A percentile compares a stretch with the other conserved stretches of the same genome.
phyloP scores from a whole-genome alignment of 371 early-diverging fungal species.

The Mucor ambiguus region DNA sequence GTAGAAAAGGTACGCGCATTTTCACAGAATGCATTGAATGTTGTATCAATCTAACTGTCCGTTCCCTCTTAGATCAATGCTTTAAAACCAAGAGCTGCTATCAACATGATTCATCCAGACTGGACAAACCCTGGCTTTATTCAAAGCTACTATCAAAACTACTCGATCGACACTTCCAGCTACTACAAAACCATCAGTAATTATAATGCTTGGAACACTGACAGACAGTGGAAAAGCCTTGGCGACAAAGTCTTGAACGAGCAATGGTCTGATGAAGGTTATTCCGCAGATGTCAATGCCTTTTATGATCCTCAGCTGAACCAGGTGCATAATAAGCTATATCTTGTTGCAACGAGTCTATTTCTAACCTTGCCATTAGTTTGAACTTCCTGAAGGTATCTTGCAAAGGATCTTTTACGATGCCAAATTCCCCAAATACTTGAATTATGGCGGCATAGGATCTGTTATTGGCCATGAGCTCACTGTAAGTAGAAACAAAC shows the following conservation, averaged over 20 bases:
- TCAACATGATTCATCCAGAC: constrained; percentile 47
- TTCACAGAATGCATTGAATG: neutral
- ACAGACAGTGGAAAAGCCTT: neutral
- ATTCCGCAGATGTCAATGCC: constrained; percentile 60
- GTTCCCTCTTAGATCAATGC: constrained; percentile 21
- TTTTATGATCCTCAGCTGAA: constrained; percentile 49
- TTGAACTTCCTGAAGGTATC: constrained; percentile 61
- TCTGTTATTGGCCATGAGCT: constrained; percentile 61
- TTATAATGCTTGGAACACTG: neutral
- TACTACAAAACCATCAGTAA: constrained; percentile 46
- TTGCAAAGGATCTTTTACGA: constrained; percentile 48
- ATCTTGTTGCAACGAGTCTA: too few relatives aligned
- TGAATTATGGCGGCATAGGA: constrained; percentile 63
- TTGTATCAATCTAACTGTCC: neutral
- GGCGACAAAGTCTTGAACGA: neutral
- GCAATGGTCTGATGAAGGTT: constrained; percentile 37
- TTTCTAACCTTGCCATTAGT: constrained; percentile 13
- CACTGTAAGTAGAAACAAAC: constrained; percentile 36
- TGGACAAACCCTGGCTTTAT: constrained; percentile 45
- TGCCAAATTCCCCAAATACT: constrained; percentile 42
- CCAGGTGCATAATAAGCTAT: neutral
- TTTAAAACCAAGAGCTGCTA: constrained; percentile 41
- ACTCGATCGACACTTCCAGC: constrained; percentile 28
- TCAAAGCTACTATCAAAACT: constrained; percentile 37
- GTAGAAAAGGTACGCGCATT: constrained; percentile 36